A percentile compares a stretch with the other conserved stretches of the same genome.
phyloP scores from a whole-genome alignment of 2,329 filamentous ascomycete genomes.

The Fusarium proliferatum region DNA sequence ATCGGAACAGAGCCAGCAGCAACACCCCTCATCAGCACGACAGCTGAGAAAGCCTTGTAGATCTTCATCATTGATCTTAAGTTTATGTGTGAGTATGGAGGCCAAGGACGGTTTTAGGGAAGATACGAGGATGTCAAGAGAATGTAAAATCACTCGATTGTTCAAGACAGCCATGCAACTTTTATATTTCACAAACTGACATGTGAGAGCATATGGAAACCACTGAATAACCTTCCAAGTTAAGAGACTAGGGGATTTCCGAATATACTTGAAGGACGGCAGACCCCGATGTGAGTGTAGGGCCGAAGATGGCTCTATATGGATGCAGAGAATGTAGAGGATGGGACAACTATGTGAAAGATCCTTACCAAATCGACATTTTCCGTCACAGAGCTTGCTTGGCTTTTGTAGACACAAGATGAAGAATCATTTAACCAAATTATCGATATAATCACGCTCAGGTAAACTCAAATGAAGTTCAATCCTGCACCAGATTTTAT shows the following conservation, averaged over 20 bases:
- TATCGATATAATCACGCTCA: background rate
- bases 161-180: background rate
- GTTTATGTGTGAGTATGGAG: background rate
- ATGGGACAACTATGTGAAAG: background rate
- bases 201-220: background rate
- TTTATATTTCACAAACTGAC: background rate
- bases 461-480: background rate
- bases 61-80: slow-evolving; percentile 15
- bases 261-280: background rate
- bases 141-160: background rate
- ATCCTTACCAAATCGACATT: background rate
- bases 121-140: background rate
- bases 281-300: background rate
- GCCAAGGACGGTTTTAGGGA: background rate
- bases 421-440: background rate
- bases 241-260: background rate
- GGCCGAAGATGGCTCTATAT: background rate
- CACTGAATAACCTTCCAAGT: background rate
- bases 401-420: background rate
- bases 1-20: background rate
- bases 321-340: background rate
- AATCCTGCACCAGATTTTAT: background rate
- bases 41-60: background rate
- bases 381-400: background rate
- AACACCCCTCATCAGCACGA: slow-evolving; percentile 15